These are phyloP conservation scores for Fusarium foetens DNA, from an alignment of 2,329 filamentous ascomycete species.

Conservation along the genomic window DNA sequence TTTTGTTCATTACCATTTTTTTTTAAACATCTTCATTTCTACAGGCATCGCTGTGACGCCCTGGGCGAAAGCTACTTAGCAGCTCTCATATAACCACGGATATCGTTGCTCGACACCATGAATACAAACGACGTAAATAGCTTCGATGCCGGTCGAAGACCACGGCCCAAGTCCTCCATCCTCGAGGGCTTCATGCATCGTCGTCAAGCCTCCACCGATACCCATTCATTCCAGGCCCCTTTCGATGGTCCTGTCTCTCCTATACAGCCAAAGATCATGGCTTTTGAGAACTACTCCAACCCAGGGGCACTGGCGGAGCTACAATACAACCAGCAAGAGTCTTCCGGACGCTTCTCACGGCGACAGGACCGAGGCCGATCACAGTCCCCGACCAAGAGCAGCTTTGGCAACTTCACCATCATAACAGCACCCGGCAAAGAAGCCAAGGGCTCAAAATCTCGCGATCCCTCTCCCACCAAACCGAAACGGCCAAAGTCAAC, in stretches of 20 bases:
- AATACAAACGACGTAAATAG: conserved; percentile 18
- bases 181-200: conserved; percentile 62
- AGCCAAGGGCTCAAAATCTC: conserved; percentile 53
- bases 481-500: conserved; percentile 85
- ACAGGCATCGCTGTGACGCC: conserved; percentile 1
- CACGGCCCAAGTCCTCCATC: conserved; percentile 61
- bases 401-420: conserved; percentile 53
- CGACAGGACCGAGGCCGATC: conserved; percentile 52
- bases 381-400: conserved; percentile 58
- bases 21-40: conserved; percentile 17
- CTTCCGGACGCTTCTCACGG: conserved; percentile 52
- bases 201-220: conserved; percentile 58
- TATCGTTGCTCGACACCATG: conserved; percentile 16
- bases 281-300: conserved; percentile 51
- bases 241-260: conserved; percentile 40
- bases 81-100: conserved; percentile 20
- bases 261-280: conserved; percentile 44
- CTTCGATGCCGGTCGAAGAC: conserved; percentile 47
- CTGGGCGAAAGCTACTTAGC: conserved; percentile 1
- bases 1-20: conserved; percentile 21
- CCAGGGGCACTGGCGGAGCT: conserved; percentile 65
- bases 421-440: conserved; percentile 55
- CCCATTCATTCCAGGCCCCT: conserved; percentile 46
- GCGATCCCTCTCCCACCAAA: conserved; percentile 66
- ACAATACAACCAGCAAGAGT: conserved; percentile 64